Evolutionary conservation across 176 grass and related monocot genomes (phyloP).

Genomic region (Stipa capillata): DNA sequence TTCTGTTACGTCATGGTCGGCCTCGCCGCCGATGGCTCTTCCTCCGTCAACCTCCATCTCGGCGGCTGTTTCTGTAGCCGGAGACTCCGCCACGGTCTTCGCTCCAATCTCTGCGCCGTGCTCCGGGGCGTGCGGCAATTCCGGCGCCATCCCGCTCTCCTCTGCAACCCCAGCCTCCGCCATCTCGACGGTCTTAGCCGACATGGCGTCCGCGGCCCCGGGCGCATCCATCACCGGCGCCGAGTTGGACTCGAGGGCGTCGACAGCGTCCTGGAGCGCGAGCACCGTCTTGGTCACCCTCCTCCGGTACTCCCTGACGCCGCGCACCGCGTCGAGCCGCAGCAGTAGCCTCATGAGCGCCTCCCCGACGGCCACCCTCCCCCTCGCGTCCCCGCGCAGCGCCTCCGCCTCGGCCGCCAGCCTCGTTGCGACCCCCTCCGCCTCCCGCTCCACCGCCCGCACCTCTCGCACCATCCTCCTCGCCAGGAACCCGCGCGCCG

Average conservation of each 20-base stretch:
- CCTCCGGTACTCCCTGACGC: conserved; percentile 48
- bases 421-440: too few relatives aligned
- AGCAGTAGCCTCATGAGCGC: conserved; percentile 50
- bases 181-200: not conserved
- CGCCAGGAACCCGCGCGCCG: conserved; percentile 41
- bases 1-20: too few relatives aligned
- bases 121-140: too few relatives aligned
- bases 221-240: not conserved
- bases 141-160: not conserved
- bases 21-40: too few relatives aligned
- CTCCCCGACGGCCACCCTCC: too few relatives aligned
- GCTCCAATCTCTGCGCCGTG: too few relatives aligned
- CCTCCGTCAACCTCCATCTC: conserved; percentile 4
- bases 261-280: conserved; percentile 53
- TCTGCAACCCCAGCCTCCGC: not conserved
- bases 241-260: conserved; percentile 19
- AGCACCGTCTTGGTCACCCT: conserved; percentile 51
- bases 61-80: not conserved
- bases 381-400: too few relatives aligned
- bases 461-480: too few relatives aligned
- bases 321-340: conserved; percentile 46
- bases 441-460: conserved; percentile 27
- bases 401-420: conserved; percentile 21
- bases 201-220: too few relatives aligned
- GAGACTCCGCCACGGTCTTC: not conserved